Conservation (phyloP, 257 asterid genomes). For the Scutellaria minor region DNA sequence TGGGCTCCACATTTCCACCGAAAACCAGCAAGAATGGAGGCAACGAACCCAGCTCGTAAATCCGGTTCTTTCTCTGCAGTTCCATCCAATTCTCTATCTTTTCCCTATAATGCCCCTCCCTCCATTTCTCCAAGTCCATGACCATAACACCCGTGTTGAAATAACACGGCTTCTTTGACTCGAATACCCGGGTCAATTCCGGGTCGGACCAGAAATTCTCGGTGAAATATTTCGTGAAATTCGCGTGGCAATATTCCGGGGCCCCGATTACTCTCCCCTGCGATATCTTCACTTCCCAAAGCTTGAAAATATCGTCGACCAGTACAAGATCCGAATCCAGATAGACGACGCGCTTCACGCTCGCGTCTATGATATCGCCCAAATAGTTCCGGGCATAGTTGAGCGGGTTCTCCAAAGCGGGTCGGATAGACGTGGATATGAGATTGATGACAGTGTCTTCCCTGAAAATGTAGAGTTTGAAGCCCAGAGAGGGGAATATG, state of each 20-base stretch:
- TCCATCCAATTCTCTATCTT: slow-evolving; percentile 82
- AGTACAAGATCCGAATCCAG: slow-evolving; percentile 69
- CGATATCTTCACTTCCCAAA: slow-evolving; percentile 50
- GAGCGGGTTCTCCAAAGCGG: slow-evolving; percentile 73
- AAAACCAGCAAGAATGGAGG: slow-evolving; percentile 71
- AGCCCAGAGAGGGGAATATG: slow-evolving; percentile 65
- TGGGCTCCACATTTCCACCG: slow-evolving; percentile 73
- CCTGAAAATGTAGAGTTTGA: slow-evolving; percentile 67
- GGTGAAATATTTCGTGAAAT: slow-evolving; percentile 70
- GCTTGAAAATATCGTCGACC: slow-evolving; percentile 64
- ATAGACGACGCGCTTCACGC: slow-evolving; percentile 71
- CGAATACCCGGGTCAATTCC: slow-evolving; percentile 45
- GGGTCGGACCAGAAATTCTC: slow-evolving; percentile 75
- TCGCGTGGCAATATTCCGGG: slow-evolving; percentile 79
- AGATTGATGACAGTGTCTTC: slow-evolving; percentile 65
- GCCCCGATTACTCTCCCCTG: slow-evolving; percentile 56
- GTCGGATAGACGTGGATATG: slow-evolving; percentile 69
- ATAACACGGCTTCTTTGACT: slow-evolving; percentile 61
- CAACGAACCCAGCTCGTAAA: slow-evolving; percentile 76
- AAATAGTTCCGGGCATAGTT: slow-evolving; percentile 79
- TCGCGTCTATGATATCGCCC: slow-evolving; percentile 69
- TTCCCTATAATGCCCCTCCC: slow-evolving; percentile 59
- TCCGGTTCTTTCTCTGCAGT: slow-evolving; percentile 58
- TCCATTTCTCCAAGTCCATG: slow-evolving; percentile 70
- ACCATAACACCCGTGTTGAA: slow-evolving; percentile 88